Evolutionary conservation across 345 rosid species (phyloP), one percentile per base, ranked within the genome.

Genomic region (Populus ilicifolia): DNA sequence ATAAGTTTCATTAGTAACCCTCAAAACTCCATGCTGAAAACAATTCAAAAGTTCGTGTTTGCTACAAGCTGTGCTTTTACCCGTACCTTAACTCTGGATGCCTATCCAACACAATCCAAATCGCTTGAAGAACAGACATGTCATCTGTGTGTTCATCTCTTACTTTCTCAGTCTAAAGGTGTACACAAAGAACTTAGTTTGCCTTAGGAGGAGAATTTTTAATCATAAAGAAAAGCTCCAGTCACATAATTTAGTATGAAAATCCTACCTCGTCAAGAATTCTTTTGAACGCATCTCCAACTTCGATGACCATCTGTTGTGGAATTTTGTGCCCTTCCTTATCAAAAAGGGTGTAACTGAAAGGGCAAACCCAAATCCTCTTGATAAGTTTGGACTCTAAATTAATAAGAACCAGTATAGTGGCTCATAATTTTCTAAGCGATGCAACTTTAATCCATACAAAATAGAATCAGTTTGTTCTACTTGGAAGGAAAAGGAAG

Each of bases 61-160:
- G 70, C 30, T 30, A 41, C 64, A 59, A 25, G 35, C 21, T 59
- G 0, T 48, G 72, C 64, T 21, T 69, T 70, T 70, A 25, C 59
- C 54, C 59, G 39, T 86, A 93, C 97, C 98, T 93, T 78, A 93
- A 77, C 56, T 89, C 94, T 46, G 94, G 97, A 83, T 88, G 85
- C 82, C 84, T 90, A 38, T 91, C 93, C 71, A 93, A 76, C 54
- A 91, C 98, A 4, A 88, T 87, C 21, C 85, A 78, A 77, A 93
- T 89, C 70, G 92, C 98, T 88, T 91, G 94, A 81, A 84, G 94
- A 80, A 93, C 89, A 61, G 98, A 93, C 90, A 93, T 90, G 84
- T 93, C 98, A 80, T 80, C 81, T 23, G 84, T 16, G 66, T 89
- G 81, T 84, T 90, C 92, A 61, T 89, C 92, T 75, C 98, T 91